Percentiles rank a stretch among this genome's conserved stretches.
Conservation (phyloP, 768 basidiomycete species). For the Panaeolus cyanescens region DNA sequence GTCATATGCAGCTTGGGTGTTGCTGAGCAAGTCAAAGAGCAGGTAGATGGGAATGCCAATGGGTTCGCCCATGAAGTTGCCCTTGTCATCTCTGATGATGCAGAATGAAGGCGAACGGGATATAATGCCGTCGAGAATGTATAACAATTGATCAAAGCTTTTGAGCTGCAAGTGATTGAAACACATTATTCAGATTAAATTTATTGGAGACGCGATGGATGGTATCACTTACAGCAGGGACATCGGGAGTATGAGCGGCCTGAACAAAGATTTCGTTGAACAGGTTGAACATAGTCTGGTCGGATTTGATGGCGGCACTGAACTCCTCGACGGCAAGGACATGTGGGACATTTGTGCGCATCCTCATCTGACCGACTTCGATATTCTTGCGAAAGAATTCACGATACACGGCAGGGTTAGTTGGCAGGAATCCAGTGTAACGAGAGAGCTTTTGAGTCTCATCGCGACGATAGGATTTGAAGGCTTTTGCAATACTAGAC, state of each 20-base stretch:
- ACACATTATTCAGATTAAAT: background rate
- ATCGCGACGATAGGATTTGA: background rate
- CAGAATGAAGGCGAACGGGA: background rate
- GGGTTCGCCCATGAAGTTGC: background rate
- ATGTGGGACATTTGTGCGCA: background rate
- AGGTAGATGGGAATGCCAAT: background rate
- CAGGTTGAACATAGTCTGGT: background rate
- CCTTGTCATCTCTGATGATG: background rate
- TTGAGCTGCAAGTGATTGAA: too few relatives aligned
- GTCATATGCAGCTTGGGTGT: constrained; percentile 28
- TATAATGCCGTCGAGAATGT: background rate
- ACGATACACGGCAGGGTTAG: background rate
- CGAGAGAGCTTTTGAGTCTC: background rate
- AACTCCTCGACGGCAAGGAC: background rate
- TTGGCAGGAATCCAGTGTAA: background rate
- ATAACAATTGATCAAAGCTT: background rate
- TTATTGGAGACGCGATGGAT: background rate
- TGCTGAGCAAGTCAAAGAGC: constrained; percentile 27
- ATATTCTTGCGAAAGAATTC: background rate
- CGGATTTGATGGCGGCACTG: background rate
- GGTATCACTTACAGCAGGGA: background rate
- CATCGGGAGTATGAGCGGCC: background rate
- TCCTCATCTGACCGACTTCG: background rate
- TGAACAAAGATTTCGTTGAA: background rate
- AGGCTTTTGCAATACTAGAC: background rate